Base-by-base conservation (phyloP, 768 basidiomycete genomes). In the Exidia glandulosa region DNA sequence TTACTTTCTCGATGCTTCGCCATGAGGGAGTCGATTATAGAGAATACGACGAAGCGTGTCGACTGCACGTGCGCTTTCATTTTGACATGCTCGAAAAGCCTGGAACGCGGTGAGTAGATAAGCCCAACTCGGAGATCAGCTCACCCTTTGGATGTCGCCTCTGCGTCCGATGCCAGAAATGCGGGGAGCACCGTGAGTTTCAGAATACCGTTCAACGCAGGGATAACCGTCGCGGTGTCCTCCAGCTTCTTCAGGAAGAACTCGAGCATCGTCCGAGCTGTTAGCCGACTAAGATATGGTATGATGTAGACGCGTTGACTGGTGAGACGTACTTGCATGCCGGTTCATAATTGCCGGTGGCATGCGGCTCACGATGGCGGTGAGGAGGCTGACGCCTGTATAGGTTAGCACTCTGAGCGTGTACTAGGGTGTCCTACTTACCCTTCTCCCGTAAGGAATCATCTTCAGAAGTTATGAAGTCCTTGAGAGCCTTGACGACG, bases 191-290 rank as follows among this genome's bases (percentile, higher is more conserved):
- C 72, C 3, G 82, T 82, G 32, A 98, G 75, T 0, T 83, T 77
- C 9, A 79, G 76, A 5, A 98, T 76, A 1, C 93, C 95, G 58
- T 80, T 79, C 37, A 96, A 76, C 1, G 92, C 85, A 1, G 90
- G 88, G 3, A 91, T 83, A 36, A 94, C 80, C 9, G 90, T 89
- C 64, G 90, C 86, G 3, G 81, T 80, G 67, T 96, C 94, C 61
- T 90, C 88, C 57, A 96, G 75, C 72, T 95, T 96, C 59, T 83
- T 85, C 66, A 83, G 82, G 68, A 86, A 94, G 76, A 98, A 99
- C 2, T 79, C 73, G 0, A 84, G 81, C 60, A 99, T 77, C 13
- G 94, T 91, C 63, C 83, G 84, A 61, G 87, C 96, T 97, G 65
- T 41, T 48, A 47, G 57, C 34, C 19, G 12, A 23, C 37, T 7